Base-by-base conservation (phyloP, 306 rosid genomes). In the Cucurbita argyrosperma region DNA sequence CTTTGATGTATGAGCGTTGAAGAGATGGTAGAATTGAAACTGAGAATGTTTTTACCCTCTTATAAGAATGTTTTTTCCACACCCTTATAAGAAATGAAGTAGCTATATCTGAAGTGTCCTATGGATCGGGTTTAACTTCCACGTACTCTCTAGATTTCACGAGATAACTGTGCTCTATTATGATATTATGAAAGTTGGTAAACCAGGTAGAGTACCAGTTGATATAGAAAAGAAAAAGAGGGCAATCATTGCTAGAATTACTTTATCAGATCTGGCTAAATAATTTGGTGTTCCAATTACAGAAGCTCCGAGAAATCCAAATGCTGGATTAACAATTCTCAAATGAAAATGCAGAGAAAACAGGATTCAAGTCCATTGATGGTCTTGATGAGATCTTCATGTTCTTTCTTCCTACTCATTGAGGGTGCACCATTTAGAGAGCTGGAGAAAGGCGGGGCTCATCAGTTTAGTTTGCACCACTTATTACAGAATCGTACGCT, bases 341-440 rank as follows among this genome's bases (percentile, higher is more conserved):
- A 92, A 92, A 84, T 86, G 79, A 83, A 92, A 88, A 80, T 88
- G 98, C 78, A 88, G 98, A 86, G 96, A 92, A 77, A 86, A 88
- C 12, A 96, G 98, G 43, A 92, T 92, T 77, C 72, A 92, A 88
- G 84, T 92, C 98, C 12, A 92, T 92, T 14, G 96, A 88, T 76
- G 61, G 86, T 83, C 96, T 92, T 85, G 90, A 70, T 88, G 79
- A 55, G 91, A 86, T 84, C 96, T 92, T 76, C 93, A 92, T 96
- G 98, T 90, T 72, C 77, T 76, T 57, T 63, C 19, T 12, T 65
- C 68, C 55, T 77, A 52, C 60, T 75, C 74, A 90, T 90, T 30
- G 96, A 87, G 90, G 86, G 81, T 79, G 87, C 50, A 66, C 98
- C 98, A 23, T 87, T 83, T 81, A 80, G 88, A 81, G 98, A 92